phyloP scores from a whole-genome alignment of 2,329 filamentous ascomycete genomes.

The Annulohypoxylon truncatum region DNA sequence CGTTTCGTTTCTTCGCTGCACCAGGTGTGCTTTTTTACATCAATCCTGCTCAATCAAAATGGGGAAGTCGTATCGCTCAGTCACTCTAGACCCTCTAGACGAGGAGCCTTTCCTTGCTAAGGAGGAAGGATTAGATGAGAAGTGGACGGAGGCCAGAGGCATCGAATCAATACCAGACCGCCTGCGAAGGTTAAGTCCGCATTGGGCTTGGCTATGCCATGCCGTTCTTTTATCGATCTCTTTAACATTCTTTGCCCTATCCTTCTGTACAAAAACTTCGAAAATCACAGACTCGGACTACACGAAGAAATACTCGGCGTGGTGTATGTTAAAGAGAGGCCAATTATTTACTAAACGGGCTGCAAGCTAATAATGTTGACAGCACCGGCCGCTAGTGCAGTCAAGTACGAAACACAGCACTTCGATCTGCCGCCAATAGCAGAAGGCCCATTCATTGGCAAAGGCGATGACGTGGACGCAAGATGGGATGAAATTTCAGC shows the following conservation, averaged over 20 bases:
- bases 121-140: constrained; percentile 43
- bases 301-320: constrained; percentile 58
- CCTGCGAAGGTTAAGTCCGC: constrained; percentile 41
- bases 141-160: constrained; percentile 39
- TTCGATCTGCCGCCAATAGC: constrained; percentile 62
- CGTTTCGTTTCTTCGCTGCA: constrained; percentile 44
- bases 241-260: constrained; percentile 55
- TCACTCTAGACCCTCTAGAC: constrained; percentile 53
- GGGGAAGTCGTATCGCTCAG: constrained; percentile 52
- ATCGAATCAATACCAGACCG: constrained; percentile 31
- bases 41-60: constrained; percentile 42
- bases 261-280: constrained; percentile 54
- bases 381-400: constrained; percentile 61
- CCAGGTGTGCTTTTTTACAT: constrained; percentile 47
- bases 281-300: constrained; percentile 51
- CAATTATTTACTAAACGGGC: not conserved
- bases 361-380: constrained; percentile 17
- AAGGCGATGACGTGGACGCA: constrained; percentile 65
- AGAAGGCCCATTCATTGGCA: constrained; percentile 65
- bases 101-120: constrained; percentile 53
- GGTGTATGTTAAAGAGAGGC: constrained; percentile 52
- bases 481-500: constrained; percentile 61
- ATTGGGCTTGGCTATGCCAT: constrained; percentile 57
- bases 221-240: constrained; percentile 55
- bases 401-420: constrained; percentile 62